Base-by-base conservation (phyloP, 75 land plant genomes). In the Cupressus sempervirens region DNA sequence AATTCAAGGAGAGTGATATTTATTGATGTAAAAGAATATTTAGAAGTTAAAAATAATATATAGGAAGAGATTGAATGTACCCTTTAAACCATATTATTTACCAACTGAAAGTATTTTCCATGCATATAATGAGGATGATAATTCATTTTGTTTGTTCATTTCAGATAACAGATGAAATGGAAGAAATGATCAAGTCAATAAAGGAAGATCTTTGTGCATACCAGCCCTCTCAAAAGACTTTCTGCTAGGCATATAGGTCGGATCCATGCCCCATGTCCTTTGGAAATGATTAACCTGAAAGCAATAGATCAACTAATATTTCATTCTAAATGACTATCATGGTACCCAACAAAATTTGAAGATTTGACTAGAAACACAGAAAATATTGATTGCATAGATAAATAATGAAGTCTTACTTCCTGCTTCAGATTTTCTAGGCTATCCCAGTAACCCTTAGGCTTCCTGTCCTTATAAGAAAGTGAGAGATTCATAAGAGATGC, bases 361-460 rank as follows among this genome's bases (percentile, higher is more conserved):
- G 74, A 30, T 30, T 9, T 32, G 32, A 79, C 43, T 72, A 11
- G n/a, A 80, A 26, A 83, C 84, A 73, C 35, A 83, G 41, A 67
- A 35, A 73, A 34, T 35, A 13, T 14, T 20, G 5, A 35, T n/a
- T 83, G 11, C n/a, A 83, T 14, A 83, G 35, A 83, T 67, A 83
- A 62, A 62, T 32, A 36, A 35, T 23, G 16, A 83, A 20, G 41
- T 32, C 56, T 45, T 83, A 96, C 99, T 97, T 98, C 99, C 86
- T 93, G 90, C 83, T 91, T 91, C 88, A 98, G 81, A 87, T 96
- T 98, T 43, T 98, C 95, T n/a, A 96, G 83, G 86, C 90, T 88
- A 85, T 98, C 94, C 99, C 99, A 96, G 80, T 93, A 98, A 30
- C 99, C 99, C 84, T 91, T 91, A 45, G 99, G 99, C 81, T 96